These are phyloP conservation scores for Melampsora occidentalis DNA, from an alignment of 1,284 basidiomycete genomes.

Conservation along the genomic window DNA sequence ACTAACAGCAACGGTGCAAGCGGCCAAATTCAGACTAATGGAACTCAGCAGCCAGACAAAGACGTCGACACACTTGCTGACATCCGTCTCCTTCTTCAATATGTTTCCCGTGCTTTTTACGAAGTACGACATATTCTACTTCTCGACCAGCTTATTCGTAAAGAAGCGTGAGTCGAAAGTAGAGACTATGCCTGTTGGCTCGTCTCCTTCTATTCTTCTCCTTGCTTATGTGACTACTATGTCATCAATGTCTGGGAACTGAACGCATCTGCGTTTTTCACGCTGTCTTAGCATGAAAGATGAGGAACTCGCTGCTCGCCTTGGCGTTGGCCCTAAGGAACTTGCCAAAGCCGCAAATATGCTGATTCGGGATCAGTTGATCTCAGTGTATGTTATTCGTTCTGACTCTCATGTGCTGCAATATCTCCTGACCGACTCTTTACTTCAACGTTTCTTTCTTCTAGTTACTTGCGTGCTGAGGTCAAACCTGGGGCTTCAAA, in stretches of 20 bases:
- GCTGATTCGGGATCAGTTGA: conserved; percentile 74
- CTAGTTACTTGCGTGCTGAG: conserved; percentile 37
- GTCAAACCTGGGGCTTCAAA: conserved; percentile 35
- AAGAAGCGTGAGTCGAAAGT: conserved; percentile 41
- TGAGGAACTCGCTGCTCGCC: conserved; percentile 80
- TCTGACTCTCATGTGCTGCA: neutral
- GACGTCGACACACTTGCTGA: conserved; percentile 32
- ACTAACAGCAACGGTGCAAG: conserved; percentile 11
- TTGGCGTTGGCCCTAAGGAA: conserved; percentile 88
- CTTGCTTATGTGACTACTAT: neutral
- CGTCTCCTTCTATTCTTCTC: neutral
- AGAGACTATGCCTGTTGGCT: conserved; percentile 7
- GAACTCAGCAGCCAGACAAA: conserved; percentile 11
- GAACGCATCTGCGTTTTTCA: conserved; percentile 15
- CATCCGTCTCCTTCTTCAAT: conserved; percentile 66
- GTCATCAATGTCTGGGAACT: conserved; percentile 10
- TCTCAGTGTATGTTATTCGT: conserved; percentile 36
- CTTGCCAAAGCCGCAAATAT: conserved; percentile 85
- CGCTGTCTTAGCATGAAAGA: conserved; percentile 56
- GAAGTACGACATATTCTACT: conserved; percentile 86
- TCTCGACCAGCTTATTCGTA: conserved; percentile 81
- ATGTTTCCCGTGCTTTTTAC: conserved; percentile 90
- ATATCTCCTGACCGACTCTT: neutral
- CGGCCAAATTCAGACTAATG: too few relatives aligned
- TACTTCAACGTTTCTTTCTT: neutral